Conservation (phyloP, 345 rosid species). For the Streptanthus diversifolius region DNA sequence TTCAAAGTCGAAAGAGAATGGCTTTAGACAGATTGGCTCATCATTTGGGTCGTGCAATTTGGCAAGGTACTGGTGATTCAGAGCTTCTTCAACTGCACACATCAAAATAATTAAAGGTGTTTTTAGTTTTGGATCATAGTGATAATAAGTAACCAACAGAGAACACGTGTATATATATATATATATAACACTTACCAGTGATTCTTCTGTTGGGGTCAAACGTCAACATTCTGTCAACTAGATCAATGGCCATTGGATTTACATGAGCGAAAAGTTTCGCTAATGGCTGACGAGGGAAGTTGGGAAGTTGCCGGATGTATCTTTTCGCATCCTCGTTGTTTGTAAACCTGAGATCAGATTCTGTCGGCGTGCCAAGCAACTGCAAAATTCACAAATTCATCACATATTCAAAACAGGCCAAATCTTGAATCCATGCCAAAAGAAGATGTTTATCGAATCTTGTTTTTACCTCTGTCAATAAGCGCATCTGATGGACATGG, state of each 20-base stretch:
- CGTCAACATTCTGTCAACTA: constrained; percentile 81
- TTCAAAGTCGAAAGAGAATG: constrained; percentile 88
- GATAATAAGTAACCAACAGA: constrained; percentile 1
- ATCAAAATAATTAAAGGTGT: not conserved
- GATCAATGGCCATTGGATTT: constrained; percentile 76
- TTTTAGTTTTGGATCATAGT: not conserved
- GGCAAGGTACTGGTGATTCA: constrained; percentile 80
- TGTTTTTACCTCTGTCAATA: constrained; percentile 79
- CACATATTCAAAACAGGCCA: not conserved
- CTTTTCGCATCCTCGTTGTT: constrained; percentile 80
- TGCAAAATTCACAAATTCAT: constrained; percentile 37
- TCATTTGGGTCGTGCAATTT: constrained; percentile 82
- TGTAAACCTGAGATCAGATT: constrained; percentile 85
- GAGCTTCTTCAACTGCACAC: constrained; percentile 82
- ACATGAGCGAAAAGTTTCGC: constrained; percentile 67
- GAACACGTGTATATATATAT: not conserved
- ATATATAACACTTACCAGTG: constrained; percentile 55
- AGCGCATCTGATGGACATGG: constrained; percentile 91
- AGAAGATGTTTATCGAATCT: not conserved
- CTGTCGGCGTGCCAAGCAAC: constrained; percentile 94
- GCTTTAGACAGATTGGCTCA: constrained; percentile 74
- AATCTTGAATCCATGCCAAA: constrained; percentile 2
- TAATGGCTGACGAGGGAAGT: constrained; percentile 66
- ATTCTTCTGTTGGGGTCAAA: constrained; percentile 91
- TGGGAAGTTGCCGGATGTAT: constrained; percentile 72